Evolutionary conservation across 345 rosid species (phyloP), one percentile per base, ranked within the genome.

Genomic region (Durio zibethinus): DNA sequence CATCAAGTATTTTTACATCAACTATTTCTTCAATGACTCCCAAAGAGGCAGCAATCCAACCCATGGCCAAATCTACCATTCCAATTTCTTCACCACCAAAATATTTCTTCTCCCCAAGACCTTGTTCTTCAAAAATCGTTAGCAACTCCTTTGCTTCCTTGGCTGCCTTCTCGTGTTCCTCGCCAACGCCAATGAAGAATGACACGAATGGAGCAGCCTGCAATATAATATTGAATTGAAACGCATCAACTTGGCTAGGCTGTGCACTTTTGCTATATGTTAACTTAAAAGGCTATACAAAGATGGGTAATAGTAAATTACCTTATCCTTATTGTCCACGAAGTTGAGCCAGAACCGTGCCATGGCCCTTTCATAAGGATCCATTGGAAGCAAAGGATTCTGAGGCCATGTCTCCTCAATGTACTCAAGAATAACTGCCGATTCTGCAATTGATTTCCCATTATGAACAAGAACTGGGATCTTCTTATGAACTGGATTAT

Each of bases 401-500:
- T 74, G 75, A 4, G 81, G 83, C 80, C 86, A 83, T 14, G 74
- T 75, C 45, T 83, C 83, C 29, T 80, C 83, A 9, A 80, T 75
- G 66, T 83, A 78, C 77, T 83, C 78, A 1, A 79, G 73, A 69
- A 83, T 77, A 38, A 77, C 80, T 16, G 43, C 76, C 5, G 86
- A 85, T 77, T 86, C 85, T 23, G 76, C 50, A 63, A 82, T 23
- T 31, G 89, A 38, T 42, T 78, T 86, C 25, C 64, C n/a, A n/a
- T n/a, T n/a, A n/a, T n/a, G n/a, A n/a, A n/a, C n/a, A n/a, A n/a
- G n/a, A n/a, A n/a, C n/a, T 2, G 88, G 88, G 29, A 83, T 73
- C 76, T 80, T 82, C 77, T 80, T 80, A 73, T 82, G 85, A 78
- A 86, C 81, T 67, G 86, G 88, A 64, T 86, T 86, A 5, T 70